Base-by-base conservation (phyloP, 352 stramenopile species). In the Hyaloperonospora brassicae region DNA sequence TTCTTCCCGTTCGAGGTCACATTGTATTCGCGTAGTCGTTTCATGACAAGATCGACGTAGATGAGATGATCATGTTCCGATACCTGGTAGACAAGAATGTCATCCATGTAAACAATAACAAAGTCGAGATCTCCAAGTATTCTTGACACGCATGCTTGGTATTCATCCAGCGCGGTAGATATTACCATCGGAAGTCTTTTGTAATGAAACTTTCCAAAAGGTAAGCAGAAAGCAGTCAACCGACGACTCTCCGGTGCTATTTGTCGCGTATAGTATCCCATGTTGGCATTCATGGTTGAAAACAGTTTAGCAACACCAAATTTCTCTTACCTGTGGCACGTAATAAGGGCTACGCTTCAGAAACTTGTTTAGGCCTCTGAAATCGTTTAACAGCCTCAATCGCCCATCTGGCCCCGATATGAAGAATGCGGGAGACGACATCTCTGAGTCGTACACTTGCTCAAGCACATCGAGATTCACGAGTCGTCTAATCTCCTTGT, bases 231-330 rank as follows among this genome's bases (percentile, higher is more conserved):
- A 10, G 50, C 44, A 0, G 50, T 58, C 0, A 51, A 27, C 3
- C 1, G 4, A 2, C 56, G 14, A 30, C 49, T 44, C 0, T 7
- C 3, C 13, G 10, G 9, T 13, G 44, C 56, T 12, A 58, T 14
- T 30, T 55, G 44, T 1, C 49, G 21, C 0, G 27, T 45, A 10
- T 50, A 59, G 7, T 59, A 59, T 6, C 50, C 57, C 44, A 64
- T 59, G 34, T 64, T 64, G 27, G 50, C 47, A 34, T 56, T 46
- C 5, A 59, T 6, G 0, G 50, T 43, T 1, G 50, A 52, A 14
- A 64, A 49, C 14, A 24, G 56, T 21, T 64, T 64, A 0, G 50
- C 50, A 35, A 34, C 22, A 21, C 31, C 45, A 17, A 64, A 34
- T 2, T 34, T 13, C n/a, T 56, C 45, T 0, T 47, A n/a, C 2